Percentiles rank a stretch among this genome's conserved stretches.
Conservation (phyloP, 1,139 yeast species). For the Casaregolazyma suthepensis region DNA sequence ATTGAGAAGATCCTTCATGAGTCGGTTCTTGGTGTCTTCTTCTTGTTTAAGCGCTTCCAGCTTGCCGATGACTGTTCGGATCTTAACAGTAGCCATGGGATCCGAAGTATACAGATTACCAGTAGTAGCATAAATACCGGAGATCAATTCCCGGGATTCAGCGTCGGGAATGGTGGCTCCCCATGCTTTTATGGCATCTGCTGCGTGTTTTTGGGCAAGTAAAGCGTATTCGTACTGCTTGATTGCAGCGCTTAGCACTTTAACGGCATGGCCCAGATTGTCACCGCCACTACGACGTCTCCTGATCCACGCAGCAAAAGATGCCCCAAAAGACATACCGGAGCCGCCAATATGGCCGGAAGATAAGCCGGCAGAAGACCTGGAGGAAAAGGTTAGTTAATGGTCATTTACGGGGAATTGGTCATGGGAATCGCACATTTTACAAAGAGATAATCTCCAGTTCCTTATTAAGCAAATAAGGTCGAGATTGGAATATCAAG, state of each 20-base stretch:
- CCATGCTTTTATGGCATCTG: slow-evolving; percentile 16
- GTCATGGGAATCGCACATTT: not conserved
- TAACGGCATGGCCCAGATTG: slow-evolving; percentile 14
- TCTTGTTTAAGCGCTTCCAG: slow-evolving; percentile 18
- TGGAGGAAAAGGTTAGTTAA: not conserved
- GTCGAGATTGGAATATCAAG: not conserved
- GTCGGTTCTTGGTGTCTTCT: slow-evolving; percentile 16
- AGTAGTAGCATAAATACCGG: slow-evolving; percentile 8
- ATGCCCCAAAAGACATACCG: not conserved
- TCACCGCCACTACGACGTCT: slow-evolving; percentile 1
- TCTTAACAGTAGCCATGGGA: slow-evolving; percentile 11
- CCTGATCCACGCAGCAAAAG: slow-evolving; percentile 2
- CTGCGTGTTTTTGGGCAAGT: slow-evolving; percentile 11
- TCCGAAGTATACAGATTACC: slow-evolving; percentile 11
- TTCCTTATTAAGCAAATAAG: not conserved
- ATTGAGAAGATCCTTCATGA: slow-evolving; percentile 12
- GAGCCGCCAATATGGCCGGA: not conserved
- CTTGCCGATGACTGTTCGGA: slow-evolving; percentile 7
- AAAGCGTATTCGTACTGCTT: slow-evolving; percentile 15
- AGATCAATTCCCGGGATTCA: slow-evolving; percentile 11
- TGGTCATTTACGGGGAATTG: not conserved
- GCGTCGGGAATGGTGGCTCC: slow-evolving; percentile 12
- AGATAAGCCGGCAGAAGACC: slow-evolving; percentile 5
- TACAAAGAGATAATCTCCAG: not conserved
- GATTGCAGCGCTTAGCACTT: slow-evolving; percentile 13